These are phyloP conservation scores for Thermothelomyces thermophilus DNA, from an alignment of 2,329 filamentous ascomycete species.

Conservation along the genomic window DNA sequence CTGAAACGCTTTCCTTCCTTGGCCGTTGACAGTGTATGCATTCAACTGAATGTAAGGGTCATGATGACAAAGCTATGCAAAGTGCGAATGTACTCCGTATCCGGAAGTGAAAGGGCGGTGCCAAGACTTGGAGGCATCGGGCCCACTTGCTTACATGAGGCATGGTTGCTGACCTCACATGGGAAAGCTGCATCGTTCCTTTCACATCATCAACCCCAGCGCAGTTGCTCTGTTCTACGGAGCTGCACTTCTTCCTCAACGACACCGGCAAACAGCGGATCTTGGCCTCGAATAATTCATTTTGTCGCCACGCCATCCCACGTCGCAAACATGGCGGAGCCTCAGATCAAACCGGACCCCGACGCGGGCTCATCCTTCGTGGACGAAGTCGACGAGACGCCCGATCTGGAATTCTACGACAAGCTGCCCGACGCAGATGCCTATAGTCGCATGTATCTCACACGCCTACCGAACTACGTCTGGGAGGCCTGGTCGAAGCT, in stretches of 20 bases:
- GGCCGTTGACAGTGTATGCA: no score
- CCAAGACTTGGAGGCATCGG: neutral
- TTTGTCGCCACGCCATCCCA: neutral
- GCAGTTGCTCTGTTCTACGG: neutral
- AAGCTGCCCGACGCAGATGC: conserved; percentile 30
- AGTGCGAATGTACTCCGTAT: no score
- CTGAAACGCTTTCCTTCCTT: no score
- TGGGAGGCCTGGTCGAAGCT: conserved; percentile 74
- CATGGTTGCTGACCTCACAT: neutral
- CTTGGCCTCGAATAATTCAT: neutral
- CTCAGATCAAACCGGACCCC: conserved; percentile 40
- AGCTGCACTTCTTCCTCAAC: neutral
- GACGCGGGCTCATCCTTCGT: conserved; percentile 41
- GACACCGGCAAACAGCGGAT: neutral
- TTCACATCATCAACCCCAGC: neutral
- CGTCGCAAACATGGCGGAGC: conserved; percentile 19
- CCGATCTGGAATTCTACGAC: conserved; percentile 53
- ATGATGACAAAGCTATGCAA: no score
- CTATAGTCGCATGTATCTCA: conserved; percentile 56
- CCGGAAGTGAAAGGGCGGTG: neutral
- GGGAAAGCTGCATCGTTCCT: neutral
- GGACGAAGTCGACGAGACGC: conserved; percentile 60
- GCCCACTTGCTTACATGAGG: neutral
- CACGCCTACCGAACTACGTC: conserved; percentile 70
- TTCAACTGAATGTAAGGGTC: no score